Percentiles rank a stretch among this genome's conserved stretches.
These are phyloP conservation scores for Saccharomyces pastorianus DNA, from an alignment of 1,139 yeast genomes.

Conservation along the genomic window DNA sequence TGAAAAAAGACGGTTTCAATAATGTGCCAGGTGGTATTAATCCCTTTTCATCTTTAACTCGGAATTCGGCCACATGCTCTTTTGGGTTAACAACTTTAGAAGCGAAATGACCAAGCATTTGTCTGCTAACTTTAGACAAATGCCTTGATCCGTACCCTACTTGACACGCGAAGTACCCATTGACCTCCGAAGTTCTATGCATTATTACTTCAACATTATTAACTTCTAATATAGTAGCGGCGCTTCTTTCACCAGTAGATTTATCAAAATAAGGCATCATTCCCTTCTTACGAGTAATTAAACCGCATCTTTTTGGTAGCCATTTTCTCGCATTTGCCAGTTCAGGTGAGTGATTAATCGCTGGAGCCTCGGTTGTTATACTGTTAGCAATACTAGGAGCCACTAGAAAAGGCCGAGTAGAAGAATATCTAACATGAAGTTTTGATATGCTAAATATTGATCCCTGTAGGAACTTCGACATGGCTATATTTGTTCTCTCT, in stretches of 20 bases:
- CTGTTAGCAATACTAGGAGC: conserved; percentile 20
- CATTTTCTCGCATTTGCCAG: conserved; percentile 55
- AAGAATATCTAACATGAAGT: neutral
- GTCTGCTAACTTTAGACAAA: conserved; percentile 53
- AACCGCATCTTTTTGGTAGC: conserved; percentile 71
- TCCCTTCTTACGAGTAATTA: conserved; percentile 76
- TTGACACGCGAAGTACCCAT: conserved; percentile 81
- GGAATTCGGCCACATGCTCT: conserved; percentile 63
- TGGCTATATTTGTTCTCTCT: neutral
- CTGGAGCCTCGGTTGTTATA: conserved; percentile 30
- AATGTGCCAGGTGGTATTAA: conserved; percentile 72
- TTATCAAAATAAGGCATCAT: conserved; percentile 79
- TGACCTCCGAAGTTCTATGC: conserved; percentile 56
- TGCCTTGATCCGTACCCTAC: conserved; percentile 76
- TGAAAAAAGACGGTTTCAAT: conserved; percentile 75
- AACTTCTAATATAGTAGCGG: conserved; percentile 81
- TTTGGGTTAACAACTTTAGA: conserved; percentile 83
- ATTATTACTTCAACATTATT: conserved; percentile 80
- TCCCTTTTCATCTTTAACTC: conserved; percentile 58
- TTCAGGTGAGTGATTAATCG: conserved; percentile 48
- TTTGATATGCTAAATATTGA: neutral
- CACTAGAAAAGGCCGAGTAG: conserved; percentile 13
- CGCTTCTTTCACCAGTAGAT: conserved; percentile 56
- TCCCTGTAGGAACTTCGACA: neutral
- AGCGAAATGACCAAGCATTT: conserved; percentile 70